Evolutionary conservation across 2,329 filamentous ascomycete genomes (phyloP).

Genomic region (Diplodia scrobiculata): DNA sequence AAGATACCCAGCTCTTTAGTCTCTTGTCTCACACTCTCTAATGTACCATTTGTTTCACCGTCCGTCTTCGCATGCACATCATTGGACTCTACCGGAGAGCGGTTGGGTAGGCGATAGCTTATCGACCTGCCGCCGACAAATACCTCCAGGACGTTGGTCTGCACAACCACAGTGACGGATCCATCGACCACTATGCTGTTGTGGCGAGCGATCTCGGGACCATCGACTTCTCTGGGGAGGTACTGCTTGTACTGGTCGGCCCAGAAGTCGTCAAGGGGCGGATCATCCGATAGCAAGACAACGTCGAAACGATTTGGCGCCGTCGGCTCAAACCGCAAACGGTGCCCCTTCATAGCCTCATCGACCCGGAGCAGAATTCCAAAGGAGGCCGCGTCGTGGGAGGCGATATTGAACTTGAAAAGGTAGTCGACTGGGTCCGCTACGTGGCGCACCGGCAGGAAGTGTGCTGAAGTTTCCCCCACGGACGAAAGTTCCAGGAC

Average conservation of each 20-base stretch:
- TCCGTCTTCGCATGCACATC: neutral
- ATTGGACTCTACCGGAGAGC: neutral
- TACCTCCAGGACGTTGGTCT: conserved; percentile 27
- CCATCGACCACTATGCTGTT: conserved; percentile 29
- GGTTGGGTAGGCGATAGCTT: conserved; percentile 27
- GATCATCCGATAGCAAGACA: conserved; percentile 38
- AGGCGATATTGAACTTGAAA: conserved; percentile 13
- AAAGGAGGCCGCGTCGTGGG: conserved; percentile 26
- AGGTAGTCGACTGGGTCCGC: conserved; percentile 6
- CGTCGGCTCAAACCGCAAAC: conserved; percentile 27
- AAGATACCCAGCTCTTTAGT: conserved; percentile 31
- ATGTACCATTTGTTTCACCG: neutral
- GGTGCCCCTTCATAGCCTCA: conserved; percentile 29
- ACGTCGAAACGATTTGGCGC: conserved; percentile 30
- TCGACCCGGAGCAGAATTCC: conserved; percentile 29
- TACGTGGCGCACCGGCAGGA: neutral
- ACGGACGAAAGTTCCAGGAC: neutral
- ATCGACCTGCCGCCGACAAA: conserved; percentile 32
- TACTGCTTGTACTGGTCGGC: conserved; percentile 44
- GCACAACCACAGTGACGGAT: conserved; percentile 4
- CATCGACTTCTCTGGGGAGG: conserved; percentile 41
- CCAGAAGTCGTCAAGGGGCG: conserved; percentile 47
- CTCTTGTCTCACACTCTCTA: neutral
- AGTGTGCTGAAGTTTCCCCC: conserved; percentile 8
- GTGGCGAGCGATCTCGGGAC: conserved; percentile 43